Evolutionary conservation across 768 basidiomycete species (phyloP).

Genomic region (Serendipita sp.): DNA sequence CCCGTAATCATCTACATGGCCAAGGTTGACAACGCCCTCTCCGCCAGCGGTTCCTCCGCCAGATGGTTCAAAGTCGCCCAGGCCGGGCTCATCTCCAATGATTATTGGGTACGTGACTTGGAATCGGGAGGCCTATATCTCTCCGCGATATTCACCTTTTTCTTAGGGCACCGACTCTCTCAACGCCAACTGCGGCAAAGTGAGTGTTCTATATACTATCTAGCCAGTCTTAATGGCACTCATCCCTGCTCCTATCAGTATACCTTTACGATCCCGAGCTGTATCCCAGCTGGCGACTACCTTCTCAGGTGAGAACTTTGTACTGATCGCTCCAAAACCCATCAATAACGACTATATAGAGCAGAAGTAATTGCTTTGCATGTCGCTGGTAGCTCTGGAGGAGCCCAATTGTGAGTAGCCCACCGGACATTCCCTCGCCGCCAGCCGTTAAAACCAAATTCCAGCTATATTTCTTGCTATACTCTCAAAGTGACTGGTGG

Average conservation of each 20-base stretch:
- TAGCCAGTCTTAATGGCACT: neutral
- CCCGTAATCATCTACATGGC: constrained; percentile 8
- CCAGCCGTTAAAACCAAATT: constrained; percentile 12
- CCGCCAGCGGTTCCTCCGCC: neutral
- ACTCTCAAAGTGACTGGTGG: constrained; percentile 33
- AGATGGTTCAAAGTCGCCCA: constrained; percentile 9
- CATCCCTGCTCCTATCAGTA: constrained; percentile 28
- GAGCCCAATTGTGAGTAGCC: constrained; percentile 24
- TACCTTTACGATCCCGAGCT: constrained; percentile 30
- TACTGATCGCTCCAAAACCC: too few relatives aligned
- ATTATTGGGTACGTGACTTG: neutral
- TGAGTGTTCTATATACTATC: neutral
- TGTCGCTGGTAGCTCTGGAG: constrained; percentile 31
- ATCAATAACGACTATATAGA: too few relatives aligned
- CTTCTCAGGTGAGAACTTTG: too few relatives aligned
- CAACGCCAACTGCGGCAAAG: constrained; percentile 1
- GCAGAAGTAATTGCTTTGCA: constrained; percentile 36
- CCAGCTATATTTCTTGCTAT: constrained; percentile 32
- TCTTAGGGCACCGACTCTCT: constrained; percentile 5
- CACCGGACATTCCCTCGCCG: too few relatives aligned
- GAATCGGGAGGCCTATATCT: neutral
- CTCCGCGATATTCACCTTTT: neutral
- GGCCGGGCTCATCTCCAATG: constrained; percentile 1
- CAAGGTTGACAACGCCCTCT: constrained; percentile 8
- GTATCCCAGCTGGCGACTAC: constrained; percentile 27